phyloP scores from a whole-genome alignment of 2,329 filamentous ascomycete species.

The Aspergillus phoenicis region DNA sequence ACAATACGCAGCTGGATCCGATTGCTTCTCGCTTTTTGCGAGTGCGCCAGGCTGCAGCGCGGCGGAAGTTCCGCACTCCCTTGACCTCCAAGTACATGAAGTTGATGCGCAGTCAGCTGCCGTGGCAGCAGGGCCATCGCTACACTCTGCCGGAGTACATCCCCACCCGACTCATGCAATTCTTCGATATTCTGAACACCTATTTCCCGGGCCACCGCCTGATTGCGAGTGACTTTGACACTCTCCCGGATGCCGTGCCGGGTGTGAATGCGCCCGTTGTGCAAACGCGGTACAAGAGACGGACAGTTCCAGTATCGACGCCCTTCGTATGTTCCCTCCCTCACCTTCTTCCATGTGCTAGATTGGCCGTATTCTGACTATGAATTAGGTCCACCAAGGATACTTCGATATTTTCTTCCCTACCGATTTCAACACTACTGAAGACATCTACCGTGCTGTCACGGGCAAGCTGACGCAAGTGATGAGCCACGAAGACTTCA shows the following conservation, averaged over 20 bases:
- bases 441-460: slow-evolving; percentile 88
- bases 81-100: slow-evolving; percentile 57
- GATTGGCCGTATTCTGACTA: slow-evolving; percentile 9
- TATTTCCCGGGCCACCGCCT: slow-evolving; percentile 91
- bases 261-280: slow-evolving; percentile 94
- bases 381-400: slow-evolving; percentile 81
- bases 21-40: slow-evolving; percentile 79
- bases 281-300: slow-evolving; percentile 85
- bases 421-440: slow-evolving; percentile 87
- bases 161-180: slow-evolving; percentile 91
- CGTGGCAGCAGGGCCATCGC: slow-evolving; percentile 65
- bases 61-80: slow-evolving; percentile 46
- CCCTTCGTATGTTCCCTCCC: slow-evolving; percentile 69
- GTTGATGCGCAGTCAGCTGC: slow-evolving; percentile 64
- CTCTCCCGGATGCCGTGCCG: slow-evolving; percentile 76
- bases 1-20: slow-evolving; percentile 77
- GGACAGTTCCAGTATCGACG: slow-evolving; percentile 85
- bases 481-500: slow-evolving; percentile 84
- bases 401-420: slow-evolving; percentile 99
- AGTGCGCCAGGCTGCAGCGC: slow-evolving; percentile 73
- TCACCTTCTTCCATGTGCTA: background rate
- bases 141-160: slow-evolving; percentile 88
- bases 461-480: slow-evolving; percentile 90
- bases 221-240: slow-evolving; percentile 87
- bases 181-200: slow-evolving; percentile 85